These are phyloP conservation scores for Yarrowia sp. DNA, from an alignment of 805 yeast species.

Conservation along the genomic window DNA sequence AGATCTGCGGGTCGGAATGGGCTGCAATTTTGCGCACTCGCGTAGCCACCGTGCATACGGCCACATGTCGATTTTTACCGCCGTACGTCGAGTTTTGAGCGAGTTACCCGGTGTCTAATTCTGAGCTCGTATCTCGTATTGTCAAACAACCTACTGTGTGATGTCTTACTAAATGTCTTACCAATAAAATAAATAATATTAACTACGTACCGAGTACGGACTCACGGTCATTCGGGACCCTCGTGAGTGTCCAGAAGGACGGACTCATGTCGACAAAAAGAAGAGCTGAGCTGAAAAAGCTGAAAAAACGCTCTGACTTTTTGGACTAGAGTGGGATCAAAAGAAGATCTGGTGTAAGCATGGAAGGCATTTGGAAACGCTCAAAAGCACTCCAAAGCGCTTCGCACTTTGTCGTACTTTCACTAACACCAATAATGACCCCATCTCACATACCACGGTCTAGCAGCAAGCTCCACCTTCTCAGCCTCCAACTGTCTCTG, in stretches of 20 bases:
- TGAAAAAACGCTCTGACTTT: neutral
- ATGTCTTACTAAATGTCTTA: neutral
- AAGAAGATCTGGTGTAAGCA: neutral
- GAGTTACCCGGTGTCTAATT: too few species aligned
- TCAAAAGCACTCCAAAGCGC: neutral
- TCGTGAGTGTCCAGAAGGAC: conserved; percentile 6
- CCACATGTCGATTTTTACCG: too few species aligned
- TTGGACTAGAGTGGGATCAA: neutral
- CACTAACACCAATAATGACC: conserved; percentile 48
- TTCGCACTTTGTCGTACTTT: neutral
- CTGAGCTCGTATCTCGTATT: too few species aligned
- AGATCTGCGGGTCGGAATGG: too few species aligned
- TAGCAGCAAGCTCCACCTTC: conserved; percentile 42
- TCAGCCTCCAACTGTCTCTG: conserved; percentile 55
- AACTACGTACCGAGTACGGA: conserved; percentile 6
- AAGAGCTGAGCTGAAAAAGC: too few species aligned
- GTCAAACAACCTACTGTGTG: neutral
- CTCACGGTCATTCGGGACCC: conserved; percentile 16
- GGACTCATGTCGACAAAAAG: conserved; percentile 6
- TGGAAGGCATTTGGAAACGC: neutral
- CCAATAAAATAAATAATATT: conserved; percentile 2
- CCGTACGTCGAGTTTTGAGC: too few species aligned
- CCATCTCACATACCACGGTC: conserved; percentile 49
- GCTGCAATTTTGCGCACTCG: too few species aligned
- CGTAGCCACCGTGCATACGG: too few species aligned